Conservation (phyloP, 75 land plant species). For the Chamaecyparis obtusa region DNA sequence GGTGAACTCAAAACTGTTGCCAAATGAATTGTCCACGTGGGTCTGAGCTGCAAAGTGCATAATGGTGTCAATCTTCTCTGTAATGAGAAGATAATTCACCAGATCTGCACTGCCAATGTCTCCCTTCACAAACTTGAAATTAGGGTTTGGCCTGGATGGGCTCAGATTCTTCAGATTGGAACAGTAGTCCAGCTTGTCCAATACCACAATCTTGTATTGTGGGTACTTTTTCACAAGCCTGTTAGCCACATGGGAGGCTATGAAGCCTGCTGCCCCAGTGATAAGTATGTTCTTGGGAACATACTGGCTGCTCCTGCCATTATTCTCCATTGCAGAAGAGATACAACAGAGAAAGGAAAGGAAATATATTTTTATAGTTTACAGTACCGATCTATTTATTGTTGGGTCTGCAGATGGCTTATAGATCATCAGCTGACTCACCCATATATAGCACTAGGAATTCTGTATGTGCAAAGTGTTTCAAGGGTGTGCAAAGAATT, state of each 20-base stretch:
- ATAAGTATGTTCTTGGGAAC: conserved; percentile 62
- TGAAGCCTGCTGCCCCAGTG: conserved; percentile 78
- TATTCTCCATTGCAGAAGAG: conserved; percentile 4
- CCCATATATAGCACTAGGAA: no score
- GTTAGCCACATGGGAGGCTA: conserved; percentile 70
- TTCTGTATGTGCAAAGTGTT: no score
- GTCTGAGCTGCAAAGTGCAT: no score
- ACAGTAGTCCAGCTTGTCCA: conserved; percentile 81
- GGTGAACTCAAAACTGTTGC: no score
- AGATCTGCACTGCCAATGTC: no score
- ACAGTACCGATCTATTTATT: no score
- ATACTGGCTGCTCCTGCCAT: neutral
- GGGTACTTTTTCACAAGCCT: conserved; percentile 65
- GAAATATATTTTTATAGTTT: no score
- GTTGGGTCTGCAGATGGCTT: no score
- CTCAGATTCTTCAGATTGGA: conserved; percentile 65
- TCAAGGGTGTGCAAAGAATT: no score
- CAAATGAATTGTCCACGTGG: no score
- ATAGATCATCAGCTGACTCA: neutral
- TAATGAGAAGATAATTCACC: no score
- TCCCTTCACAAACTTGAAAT: conserved; percentile 58
- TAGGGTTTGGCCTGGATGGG: conserved; percentile 45
- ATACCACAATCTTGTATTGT: conserved; percentile 69
- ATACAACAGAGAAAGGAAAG: neutral
- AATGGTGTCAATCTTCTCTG: no score